phyloP scores from a whole-genome alignment of 2,329 filamentous ascomycete genomes.

The Stagonosporopsis chrysanthemi region DNA sequence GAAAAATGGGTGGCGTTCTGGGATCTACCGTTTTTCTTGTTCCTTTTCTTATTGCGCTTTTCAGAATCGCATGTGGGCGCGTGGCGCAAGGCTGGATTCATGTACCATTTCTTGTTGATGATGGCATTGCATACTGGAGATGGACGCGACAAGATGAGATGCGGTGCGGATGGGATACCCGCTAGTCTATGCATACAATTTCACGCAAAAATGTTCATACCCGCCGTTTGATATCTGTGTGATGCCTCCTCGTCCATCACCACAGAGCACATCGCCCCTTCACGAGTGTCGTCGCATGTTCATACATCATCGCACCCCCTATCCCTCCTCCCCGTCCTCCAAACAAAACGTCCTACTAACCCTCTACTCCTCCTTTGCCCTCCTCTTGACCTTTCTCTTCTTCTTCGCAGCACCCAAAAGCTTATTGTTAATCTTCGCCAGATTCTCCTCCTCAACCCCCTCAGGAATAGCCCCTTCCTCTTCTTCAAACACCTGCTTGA shows the following conservation, averaged over 20 bases:
- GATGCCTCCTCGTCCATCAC: neutral
- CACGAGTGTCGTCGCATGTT: neutral
- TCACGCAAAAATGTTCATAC: conserved; percentile 14
- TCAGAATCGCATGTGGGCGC: conserved; percentile 18
- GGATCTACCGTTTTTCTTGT: conserved; percentile 13
- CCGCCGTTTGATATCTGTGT: neutral
- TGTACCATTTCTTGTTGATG: conserved; percentile 28
- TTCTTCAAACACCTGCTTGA: conserved; percentile 41
- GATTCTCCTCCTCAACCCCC: conserved; percentile 36
- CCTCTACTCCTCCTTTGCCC: conserved; percentile 2
- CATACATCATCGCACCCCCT: neutral
- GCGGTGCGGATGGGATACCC: conserved; percentile 19
- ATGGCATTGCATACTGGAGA: conserved; percentile 27
- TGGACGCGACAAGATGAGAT: neutral
- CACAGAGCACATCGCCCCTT: neutral
- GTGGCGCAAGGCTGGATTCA: conserved; percentile 29
- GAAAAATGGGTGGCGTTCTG: conserved; percentile 25
- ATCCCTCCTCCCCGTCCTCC: neutral
- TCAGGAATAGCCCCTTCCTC: conserved; percentile 38
- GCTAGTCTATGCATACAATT: conserved; percentile 21
- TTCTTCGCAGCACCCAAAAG: conserved; percentile 37
- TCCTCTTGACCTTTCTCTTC: conserved; percentile 30
- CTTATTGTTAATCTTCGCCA: conserved; percentile 42
- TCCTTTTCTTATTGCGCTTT: conserved; percentile 16
- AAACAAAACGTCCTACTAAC: no score